These are phyloP conservation scores for Echinosophora koreensis DNA, from an alignment of 306 rosid species.

Conservation along the genomic window DNA sequence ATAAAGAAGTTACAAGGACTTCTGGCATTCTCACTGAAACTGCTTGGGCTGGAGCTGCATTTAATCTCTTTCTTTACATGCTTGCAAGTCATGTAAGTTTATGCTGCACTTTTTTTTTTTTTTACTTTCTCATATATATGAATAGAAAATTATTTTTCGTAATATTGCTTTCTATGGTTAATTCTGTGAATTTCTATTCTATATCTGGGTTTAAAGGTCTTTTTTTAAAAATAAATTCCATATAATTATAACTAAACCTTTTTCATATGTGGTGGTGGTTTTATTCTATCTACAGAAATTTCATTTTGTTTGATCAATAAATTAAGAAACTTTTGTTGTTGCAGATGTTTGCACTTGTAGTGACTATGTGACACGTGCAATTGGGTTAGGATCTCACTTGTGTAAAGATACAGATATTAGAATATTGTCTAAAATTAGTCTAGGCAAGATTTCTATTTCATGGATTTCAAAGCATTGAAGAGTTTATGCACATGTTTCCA, in stretches of 20 bases:
- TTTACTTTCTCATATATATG: neutral
- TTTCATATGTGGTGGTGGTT: conserved; percentile 15
- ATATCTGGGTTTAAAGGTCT: neutral
- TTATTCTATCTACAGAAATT: conserved; percentile 24
- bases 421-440: neutral
- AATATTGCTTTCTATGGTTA: conserved; percentile 13
- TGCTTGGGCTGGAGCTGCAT: conserved; percentile 99
- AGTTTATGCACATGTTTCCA: conserved; percentile 5
- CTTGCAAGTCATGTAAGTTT: conserved; percentile 96
- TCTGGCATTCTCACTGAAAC: conserved; percentile 97
- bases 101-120: conserved; percentile 16
- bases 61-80: conserved; percentile 94
- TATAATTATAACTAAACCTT: neutral
- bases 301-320: conserved; percentile 10
- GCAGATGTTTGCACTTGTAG: conserved; percentile 21
- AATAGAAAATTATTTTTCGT: neutral
- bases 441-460: conserved; percentile 1
- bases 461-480: neutral
- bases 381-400: conserved; percentile 28
- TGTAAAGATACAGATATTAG: conserved; percentile 12
- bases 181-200: neutral
- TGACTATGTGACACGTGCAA: neutral
- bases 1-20: conserved; percentile 90
- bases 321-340: conserved; percentile 22
- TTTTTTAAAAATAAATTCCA: neutral